A percentile compares a stretch with the other conserved stretches of the same genome.
Evolutionary conservation across 192 early-diverging fungal genomes (phyloP).

Genomic region (Coemansia sp.): DNA sequence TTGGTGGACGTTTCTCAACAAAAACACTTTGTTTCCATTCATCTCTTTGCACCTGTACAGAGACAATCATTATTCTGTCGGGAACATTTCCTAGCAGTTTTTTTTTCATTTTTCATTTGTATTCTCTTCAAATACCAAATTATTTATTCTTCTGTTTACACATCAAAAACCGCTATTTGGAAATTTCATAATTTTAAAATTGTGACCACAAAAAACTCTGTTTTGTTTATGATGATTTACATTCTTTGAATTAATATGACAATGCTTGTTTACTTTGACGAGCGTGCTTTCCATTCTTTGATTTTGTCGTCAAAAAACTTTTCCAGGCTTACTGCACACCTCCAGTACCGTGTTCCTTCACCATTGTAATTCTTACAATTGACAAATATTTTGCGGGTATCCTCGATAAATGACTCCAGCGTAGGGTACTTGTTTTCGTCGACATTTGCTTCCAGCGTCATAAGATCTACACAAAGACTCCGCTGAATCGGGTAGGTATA

Average conservation of each 20-base stretch:
- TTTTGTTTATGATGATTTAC: too few species aligned
- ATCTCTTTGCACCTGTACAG: conserved; percentile 29
- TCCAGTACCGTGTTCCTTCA: conserved; percentile 77
- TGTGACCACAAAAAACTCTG: too few species aligned
- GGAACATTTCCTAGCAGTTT: not conserved
- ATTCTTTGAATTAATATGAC: not conserved
- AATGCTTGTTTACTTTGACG: conserved; percentile 14
- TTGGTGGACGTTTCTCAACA: not conserved
- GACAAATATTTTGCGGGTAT: conserved; percentile 88
- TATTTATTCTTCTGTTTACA: too few species aligned
- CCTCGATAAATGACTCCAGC: conserved; percentile 76
- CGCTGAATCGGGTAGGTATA: not conserved
- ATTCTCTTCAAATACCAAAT: not conserved
- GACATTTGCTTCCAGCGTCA: conserved; percentile 78
- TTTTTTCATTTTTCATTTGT: conserved; percentile 2
- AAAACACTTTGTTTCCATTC: conserved; percentile 1
- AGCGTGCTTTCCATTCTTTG: conserved; percentile 59
- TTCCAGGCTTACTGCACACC: conserved; percentile 74
- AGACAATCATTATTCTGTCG: conserved; percentile 6
- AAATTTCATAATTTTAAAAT: too few species aligned
- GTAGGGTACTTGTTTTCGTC: conserved; percentile 83
- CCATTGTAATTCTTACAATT: conserved; percentile 93
- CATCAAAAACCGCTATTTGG: too few species aligned
- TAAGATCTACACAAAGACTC: conserved; percentile 56
- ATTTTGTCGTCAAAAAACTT: conserved; percentile 75